Conservation (phyloP, 2,329 filamentous ascomycete species). For the Sporothrix globosa region DNA sequence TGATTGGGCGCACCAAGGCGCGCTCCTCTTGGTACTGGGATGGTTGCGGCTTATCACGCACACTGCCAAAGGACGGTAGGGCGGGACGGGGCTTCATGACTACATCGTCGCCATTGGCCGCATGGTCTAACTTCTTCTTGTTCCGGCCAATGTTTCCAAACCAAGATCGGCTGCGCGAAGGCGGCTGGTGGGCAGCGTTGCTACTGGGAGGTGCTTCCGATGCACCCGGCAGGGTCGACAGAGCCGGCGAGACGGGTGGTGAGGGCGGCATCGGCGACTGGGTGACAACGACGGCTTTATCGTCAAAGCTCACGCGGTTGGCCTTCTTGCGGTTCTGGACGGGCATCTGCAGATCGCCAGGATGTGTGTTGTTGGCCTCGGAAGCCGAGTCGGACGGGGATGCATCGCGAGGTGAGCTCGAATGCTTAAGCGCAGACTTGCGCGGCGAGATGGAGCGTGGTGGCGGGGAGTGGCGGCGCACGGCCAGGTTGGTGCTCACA, state of each 20-base stretch:
- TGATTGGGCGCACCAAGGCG: slow-evolving; percentile 57
- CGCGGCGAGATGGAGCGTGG: slow-evolving; percentile 72
- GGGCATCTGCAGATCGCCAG: neutral
- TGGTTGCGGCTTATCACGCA: slow-evolving; percentile 63
- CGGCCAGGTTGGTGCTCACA: slow-evolving; percentile 53
- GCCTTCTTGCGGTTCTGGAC: slow-evolving; percentile 60
- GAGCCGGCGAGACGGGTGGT: neutral
- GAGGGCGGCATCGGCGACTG: slow-evolving; percentile 33
- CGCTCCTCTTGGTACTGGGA: slow-evolving; percentile 58
- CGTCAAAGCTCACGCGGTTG: slow-evolving; percentile 78
- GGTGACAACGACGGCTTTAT: slow-evolving; percentile 50
- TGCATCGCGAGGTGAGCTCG: slow-evolving; percentile 56
- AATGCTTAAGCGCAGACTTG: slow-evolving; percentile 75
- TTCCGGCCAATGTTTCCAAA: slow-evolving; percentile 54
- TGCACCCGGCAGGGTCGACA: slow-evolving; percentile 26
- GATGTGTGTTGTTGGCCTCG: slow-evolving; percentile 42
- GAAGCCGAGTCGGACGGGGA: slow-evolving; percentile 57
- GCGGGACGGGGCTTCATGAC: slow-evolving; percentile 75
- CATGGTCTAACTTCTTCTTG: slow-evolving; percentile 52
- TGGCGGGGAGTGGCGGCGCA: slow-evolving; percentile 67
- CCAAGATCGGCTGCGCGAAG: slow-evolving; percentile 52
- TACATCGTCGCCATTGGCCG: slow-evolving; percentile 55
- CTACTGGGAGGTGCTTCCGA: slow-evolving; percentile 26
- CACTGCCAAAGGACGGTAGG: slow-evolving; percentile 74
- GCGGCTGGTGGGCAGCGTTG: slow-evolving; percentile 1